Conservation (phyloP, 2,329 filamentous ascomycete species). For the Fusarium mangiferae region DNA sequence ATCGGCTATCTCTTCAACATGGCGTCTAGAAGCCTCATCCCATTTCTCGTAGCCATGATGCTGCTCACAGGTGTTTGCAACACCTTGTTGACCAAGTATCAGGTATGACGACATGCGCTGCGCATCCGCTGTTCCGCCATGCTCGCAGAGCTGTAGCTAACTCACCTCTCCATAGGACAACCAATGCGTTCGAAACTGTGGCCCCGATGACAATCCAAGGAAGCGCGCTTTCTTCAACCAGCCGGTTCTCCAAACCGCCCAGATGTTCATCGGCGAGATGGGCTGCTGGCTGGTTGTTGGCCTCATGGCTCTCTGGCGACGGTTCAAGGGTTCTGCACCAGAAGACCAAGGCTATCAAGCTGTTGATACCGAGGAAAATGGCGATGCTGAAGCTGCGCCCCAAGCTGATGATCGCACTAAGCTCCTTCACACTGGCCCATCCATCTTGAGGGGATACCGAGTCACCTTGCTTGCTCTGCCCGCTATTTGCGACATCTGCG, state of each 20-base stretch:
- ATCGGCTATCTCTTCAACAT: conserved; percentile 57
- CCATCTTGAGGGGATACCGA: conserved; percentile 75
- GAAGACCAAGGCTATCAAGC: conserved; percentile 72
- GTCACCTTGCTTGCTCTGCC: conserved; percentile 83
- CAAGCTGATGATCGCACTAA: conserved; percentile 44
- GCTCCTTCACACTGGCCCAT: conserved; percentile 64
- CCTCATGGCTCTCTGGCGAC: conserved; percentile 72
- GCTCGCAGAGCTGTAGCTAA: not conserved
- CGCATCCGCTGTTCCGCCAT: not conserved
- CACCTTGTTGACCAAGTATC: conserved; percentile 95
- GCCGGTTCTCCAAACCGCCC: conserved; percentile 93
- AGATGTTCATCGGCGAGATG: conserved; percentile 98
- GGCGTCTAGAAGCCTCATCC: conserved; percentile 77
- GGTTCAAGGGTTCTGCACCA: conserved; percentile 59
- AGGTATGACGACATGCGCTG: conserved; percentile 64
- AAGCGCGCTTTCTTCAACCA: conserved; percentile 85
- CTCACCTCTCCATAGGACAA: conserved; percentile 73
- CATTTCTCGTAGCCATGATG: conserved; percentile 95
- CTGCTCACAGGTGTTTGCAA: conserved; percentile 95
- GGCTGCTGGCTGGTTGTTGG: conserved; percentile 94
- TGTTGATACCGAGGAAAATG: conserved; percentile 62
- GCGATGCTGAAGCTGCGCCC: conserved; percentile 58
- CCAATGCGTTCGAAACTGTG: conserved; percentile 94
- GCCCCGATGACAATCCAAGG: conserved; percentile 68
- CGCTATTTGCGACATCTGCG: conserved; percentile 91